Evolutionary conservation across 169 alveolate species (phyloP).

Genomic region (Plasmodium malariae): DNA sequence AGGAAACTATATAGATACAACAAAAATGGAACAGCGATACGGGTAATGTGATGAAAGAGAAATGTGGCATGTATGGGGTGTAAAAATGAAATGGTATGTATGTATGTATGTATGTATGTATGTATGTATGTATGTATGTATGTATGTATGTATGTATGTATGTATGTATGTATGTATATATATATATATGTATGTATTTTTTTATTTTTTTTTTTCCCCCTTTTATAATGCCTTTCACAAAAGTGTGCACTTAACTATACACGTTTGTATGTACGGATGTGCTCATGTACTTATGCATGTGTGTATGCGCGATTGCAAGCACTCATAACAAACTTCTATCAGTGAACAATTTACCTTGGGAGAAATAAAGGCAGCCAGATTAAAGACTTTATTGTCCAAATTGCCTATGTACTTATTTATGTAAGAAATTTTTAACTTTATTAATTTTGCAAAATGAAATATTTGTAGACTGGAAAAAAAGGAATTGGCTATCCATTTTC

Average conservation of each 20-base stretch:
- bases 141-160: no score
- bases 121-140: background rate
- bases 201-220: no score
- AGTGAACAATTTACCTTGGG: constrained; percentile 71
- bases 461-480: constrained; percentile 50
- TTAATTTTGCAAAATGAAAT: constrained; percentile 43
- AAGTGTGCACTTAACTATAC: no score
- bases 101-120: background rate
- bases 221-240: no score
- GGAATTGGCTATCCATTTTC: constrained; percentile 57
- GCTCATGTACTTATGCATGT: background rate
- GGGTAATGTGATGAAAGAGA: background rate
- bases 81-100: background rate
- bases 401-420: constrained; percentile 21
- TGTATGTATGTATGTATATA: no score
- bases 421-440: constrained; percentile 35
- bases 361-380: constrained; percentile 60
- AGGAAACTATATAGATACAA: background rate
- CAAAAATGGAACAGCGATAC: background rate
- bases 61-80: no score
- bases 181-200: no score
- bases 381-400: constrained; percentile 24
- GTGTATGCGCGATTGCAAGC: no score
- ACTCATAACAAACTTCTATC: no score
- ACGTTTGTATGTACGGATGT: background rate